Percentiles rank a stretch among this genome's conserved stretches.
phyloP scores from a whole-genome alignment of 2,329 filamentous ascomycete species.

The Colletotrichum paranaense region DNA sequence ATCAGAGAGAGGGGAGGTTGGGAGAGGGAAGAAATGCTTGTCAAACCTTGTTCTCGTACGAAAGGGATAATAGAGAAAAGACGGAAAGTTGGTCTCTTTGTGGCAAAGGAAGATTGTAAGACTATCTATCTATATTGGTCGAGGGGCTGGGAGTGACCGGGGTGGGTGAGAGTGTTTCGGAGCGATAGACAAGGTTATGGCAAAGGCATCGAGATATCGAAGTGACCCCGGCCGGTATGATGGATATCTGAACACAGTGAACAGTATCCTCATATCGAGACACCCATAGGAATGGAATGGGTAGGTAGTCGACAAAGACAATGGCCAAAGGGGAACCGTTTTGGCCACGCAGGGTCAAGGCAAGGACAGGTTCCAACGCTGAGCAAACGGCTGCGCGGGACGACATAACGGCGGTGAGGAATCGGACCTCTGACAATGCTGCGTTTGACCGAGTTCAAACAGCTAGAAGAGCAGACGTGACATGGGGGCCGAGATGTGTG shows the following conservation, averaged over 20 bases:
- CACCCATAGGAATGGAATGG: neutral
- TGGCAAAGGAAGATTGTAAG: constrained; percentile 2
- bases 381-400: neutral
- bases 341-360: neutral
- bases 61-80: neutral
- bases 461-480: neutral
- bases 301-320: neutral
- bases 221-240: neutral
- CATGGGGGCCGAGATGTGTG: neutral
- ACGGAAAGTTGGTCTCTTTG: neutral
- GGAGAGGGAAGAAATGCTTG: neutral
- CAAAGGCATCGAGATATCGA: neutral
- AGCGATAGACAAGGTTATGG: neutral
- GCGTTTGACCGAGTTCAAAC: neutral
- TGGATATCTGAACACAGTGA: neutral
- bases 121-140: constrained; percentile 16
- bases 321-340: neutral
- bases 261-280: too few species aligned
- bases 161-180: neutral
- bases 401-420: constrained; percentile 5
- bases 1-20: neutral
- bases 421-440: neutral
- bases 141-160: constrained; percentile 20
- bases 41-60: neutral
- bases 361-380: neutral